phyloP scores from a whole-genome alignment of 106 monocot genomes.

The Dioscorea zingiberensis region DNA sequence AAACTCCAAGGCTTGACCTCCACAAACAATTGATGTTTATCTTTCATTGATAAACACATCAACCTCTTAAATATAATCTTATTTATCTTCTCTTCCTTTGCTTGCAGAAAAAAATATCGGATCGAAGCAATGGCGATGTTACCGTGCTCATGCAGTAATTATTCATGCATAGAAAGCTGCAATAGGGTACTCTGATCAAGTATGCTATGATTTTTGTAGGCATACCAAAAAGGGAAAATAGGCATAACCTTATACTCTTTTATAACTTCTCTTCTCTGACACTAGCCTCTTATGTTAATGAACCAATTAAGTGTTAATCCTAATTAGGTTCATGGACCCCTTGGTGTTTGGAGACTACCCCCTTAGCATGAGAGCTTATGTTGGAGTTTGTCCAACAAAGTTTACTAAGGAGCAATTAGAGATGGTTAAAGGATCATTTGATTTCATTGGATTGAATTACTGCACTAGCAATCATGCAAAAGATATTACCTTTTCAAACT shows the following conservation, averaged over 20 bases:
- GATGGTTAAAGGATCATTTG: slow-evolving; percentile 49
- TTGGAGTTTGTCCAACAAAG: slow-evolving; percentile 33
- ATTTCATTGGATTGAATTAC: slow-evolving; percentile 70
- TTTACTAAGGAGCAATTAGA: slow-evolving; percentile 39
- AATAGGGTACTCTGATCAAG: no score
- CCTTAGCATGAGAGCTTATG: slow-evolving; percentile 41
- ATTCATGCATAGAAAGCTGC: no score
- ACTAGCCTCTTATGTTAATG: no score
- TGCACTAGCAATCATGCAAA: slow-evolving; percentile 38
- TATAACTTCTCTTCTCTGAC: not conserved
- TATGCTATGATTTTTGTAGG: slow-evolving; percentile 28
- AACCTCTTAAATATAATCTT: not conserved
- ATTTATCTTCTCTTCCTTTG: not conserved
- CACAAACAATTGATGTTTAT: no score
- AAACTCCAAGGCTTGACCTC: no score
- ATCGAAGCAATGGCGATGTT: slow-evolving; percentile 38
- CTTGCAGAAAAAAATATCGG: slow-evolving; percentile 19
- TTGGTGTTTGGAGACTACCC: slow-evolving; percentile 56
- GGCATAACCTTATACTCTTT: slow-evolving; percentile 36
- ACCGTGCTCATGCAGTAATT: no score
- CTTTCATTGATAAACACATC: not conserved
- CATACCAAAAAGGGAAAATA: slow-evolving; percentile 42
- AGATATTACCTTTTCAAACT: not conserved
- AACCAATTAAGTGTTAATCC: not conserved
- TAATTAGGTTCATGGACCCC: slow-evolving; percentile 59